phyloP scores from a whole-genome alignment of 176 grass and related monocot genomes.

The Oryza meridionalis region DNA sequence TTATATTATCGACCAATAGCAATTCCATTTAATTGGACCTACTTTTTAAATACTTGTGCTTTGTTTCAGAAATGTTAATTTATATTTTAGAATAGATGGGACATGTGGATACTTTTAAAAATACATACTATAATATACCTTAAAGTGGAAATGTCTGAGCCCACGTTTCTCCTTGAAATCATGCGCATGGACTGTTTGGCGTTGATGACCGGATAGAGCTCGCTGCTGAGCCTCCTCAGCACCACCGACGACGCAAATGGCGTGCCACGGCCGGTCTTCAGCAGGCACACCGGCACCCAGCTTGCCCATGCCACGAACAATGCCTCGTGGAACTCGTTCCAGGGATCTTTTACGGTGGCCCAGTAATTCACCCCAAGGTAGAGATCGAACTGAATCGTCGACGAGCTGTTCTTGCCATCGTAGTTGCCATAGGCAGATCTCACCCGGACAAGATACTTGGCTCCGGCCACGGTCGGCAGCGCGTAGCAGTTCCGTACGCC shows the following conservation, averaged over 20 bases:
- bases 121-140: too few species aligned
- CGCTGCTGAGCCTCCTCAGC: background rate
- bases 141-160: background rate
- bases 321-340: background rate
- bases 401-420: conserved; percentile 1
- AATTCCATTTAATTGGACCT: too few species aligned
- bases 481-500: conserved; percentile 39
- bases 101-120: too few species aligned
- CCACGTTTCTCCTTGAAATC: background rate
- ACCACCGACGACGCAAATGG: conserved; percentile 32
- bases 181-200: background rate
- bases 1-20: too few species aligned
- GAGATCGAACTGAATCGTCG: conserved; percentile 17
- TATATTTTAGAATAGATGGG: too few species aligned
- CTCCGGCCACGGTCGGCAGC: background rate
- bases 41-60: too few species aligned
- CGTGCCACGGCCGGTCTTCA: conserved; percentile 32
- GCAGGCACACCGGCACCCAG: conserved; percentile 26
- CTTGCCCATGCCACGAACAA: background rate
- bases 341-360: background rate
- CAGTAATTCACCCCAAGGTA: conserved; percentile 37
- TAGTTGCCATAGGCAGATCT: conserved; percentile 32
- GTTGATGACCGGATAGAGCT: conserved; percentile 10
- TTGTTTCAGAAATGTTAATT: too few species aligned
- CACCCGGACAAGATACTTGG: conserved; percentile 24